Percentiles rank a stretch among this genome's conserved stretches.
Conservation (phyloP, 2,329 filamentous ascomycete genomes). For the Aspergillus sp. region DNA sequence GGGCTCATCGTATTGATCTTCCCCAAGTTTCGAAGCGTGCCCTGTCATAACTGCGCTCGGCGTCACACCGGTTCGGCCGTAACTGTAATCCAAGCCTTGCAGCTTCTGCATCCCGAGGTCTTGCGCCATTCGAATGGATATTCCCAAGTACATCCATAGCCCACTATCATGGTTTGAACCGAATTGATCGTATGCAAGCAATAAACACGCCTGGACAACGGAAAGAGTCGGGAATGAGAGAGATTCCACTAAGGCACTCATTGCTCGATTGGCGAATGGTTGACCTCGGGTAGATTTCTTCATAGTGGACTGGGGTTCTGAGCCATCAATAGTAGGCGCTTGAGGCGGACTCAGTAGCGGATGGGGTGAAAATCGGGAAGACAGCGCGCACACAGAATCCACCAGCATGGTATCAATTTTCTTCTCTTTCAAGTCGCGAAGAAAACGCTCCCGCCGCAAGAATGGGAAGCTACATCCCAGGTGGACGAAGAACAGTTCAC, state of each 20-base stretch:
- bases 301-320: slow-evolving; percentile 30
- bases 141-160: slow-evolving; percentile 89
- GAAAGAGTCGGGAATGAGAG: slow-evolving; percentile 80
- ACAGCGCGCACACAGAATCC: slow-evolving; percentile 79
- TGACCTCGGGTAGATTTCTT: slow-evolving; percentile 68
- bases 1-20: slow-evolving; percentile 45
- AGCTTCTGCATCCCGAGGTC: slow-evolving; percentile 80
- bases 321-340: slow-evolving; percentile 52
- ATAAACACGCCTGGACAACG: slow-evolving; percentile 77
- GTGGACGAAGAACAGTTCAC: slow-evolving; percentile 77
- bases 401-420: slow-evolving; percentile 80
- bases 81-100: slow-evolving; percentile 65
- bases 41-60: slow-evolving; percentile 55
- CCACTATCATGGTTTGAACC: slow-evolving; percentile 85
- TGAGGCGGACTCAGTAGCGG: slow-evolving; percentile 50
- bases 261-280: slow-evolving; percentile 77
- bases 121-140: slow-evolving; percentile 79
- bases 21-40: slow-evolving; percentile 43
- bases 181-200: slow-evolving; percentile 87
- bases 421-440: slow-evolving; percentile 76
- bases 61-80: slow-evolving; percentile 55
- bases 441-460: slow-evolving; percentile 68
- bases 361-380: slow-evolving; percentile 73
- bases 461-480: slow-evolving; percentile 87
- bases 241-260: slow-evolving; percentile 77